Evolutionary conservation across 2,329 filamentous ascomycete species (phyloP).

Genomic region (Penicillium sp.): DNA sequence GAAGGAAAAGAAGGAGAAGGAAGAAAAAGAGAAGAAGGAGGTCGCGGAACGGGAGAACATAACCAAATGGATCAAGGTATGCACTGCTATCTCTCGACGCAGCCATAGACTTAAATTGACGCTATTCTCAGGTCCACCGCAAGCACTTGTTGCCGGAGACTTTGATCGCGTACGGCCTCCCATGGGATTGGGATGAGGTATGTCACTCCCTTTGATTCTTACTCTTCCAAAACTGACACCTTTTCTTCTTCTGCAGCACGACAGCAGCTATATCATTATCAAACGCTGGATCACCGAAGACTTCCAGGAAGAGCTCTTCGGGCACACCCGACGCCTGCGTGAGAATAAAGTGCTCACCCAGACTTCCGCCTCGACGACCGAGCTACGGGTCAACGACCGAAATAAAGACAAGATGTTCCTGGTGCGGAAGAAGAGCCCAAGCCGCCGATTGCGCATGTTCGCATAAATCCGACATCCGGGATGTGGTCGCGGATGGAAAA

Average conservation of each 20-base stretch:
- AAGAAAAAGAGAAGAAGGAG: constrained; percentile 33
- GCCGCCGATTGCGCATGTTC: constrained; percentile 32
- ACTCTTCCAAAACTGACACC: not conserved
- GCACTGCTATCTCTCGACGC: not conserved
- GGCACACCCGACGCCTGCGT: constrained; percentile 62
- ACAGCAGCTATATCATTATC: constrained; percentile 66
- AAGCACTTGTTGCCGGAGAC: constrained; percentile 45
- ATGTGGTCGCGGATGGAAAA: not conserved
- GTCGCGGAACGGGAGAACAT: constrained; percentile 23
- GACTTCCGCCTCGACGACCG: constrained; percentile 34
- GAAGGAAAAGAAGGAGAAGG: constrained; percentile 33
- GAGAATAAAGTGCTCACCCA: constrained; percentile 44
- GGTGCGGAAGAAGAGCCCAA: constrained; percentile 43
- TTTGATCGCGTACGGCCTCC: constrained; percentile 41
- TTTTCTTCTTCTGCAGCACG: constrained; percentile 35
- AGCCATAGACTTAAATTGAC: too few relatives aligned
- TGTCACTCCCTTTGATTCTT: constrained; percentile 11
- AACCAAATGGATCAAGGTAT: constrained; percentile 44
- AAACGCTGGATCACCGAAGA: constrained; percentile 66
- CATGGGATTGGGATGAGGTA: constrained; percentile 47
- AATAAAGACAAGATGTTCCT: constrained; percentile 44
- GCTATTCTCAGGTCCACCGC: constrained; percentile 36
- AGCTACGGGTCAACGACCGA: constrained; percentile 40
- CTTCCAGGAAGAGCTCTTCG: constrained; percentile 66
- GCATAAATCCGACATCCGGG: constrained; percentile 5